These are phyloP conservation scores for Calonectria leucothoes DNA, from an alignment of 2,329 filamentous ascomycete genomes.

Conservation along the genomic window DNA sequence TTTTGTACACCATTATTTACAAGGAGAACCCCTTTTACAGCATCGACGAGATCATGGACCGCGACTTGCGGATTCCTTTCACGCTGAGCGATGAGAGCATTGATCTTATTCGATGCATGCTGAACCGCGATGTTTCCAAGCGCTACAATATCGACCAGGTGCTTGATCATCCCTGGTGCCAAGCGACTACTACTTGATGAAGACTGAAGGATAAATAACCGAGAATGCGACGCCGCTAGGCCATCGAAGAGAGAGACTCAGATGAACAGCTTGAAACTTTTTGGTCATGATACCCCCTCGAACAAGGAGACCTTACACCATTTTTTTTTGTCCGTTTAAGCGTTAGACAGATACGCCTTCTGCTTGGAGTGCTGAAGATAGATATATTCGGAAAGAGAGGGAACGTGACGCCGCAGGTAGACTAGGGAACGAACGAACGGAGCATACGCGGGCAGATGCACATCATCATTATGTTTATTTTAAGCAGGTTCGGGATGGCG, in stretches of 20 bases:
- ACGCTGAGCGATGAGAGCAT: constrained; percentile 92
- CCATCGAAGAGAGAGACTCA: constrained; percentile 18
- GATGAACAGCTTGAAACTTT: constrained; percentile 22
- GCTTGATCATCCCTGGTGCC: constrained; percentile 87
- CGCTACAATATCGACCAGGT: constrained; percentile 90
- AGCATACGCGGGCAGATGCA: constrained; percentile 15
- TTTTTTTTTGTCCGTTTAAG: constrained; percentile 29
- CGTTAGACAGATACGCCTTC: constrained; percentile 31
- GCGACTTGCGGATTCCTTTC: constrained; percentile 91
- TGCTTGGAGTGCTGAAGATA: constrained; percentile 14
- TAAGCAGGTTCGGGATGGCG: background rate
- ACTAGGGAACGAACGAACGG: constrained; percentile 11
- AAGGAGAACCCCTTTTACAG: constrained; percentile 99
- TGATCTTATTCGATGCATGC: constrained; percentile 90
- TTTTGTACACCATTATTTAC: constrained; percentile 98
- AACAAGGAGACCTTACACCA: constrained; percentile 28
- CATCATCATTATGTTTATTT: constrained; percentile 3
- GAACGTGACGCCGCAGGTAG: background rate
- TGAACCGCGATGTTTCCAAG: constrained; percentile 87
- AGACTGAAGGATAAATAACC: constrained; percentile 12
- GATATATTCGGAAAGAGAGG: constrained; percentile 1
- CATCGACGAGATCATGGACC: constrained; percentile 99
- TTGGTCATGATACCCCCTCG: constrained; percentile 39
- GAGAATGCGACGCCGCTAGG: constrained; percentile 19
- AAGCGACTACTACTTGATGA: constrained; percentile 28